A percentile compares a stretch with the other conserved stretches of the same genome.
Conservation (phyloP, 441 rosid species). For the Gossypium schwendimanii region DNA sequence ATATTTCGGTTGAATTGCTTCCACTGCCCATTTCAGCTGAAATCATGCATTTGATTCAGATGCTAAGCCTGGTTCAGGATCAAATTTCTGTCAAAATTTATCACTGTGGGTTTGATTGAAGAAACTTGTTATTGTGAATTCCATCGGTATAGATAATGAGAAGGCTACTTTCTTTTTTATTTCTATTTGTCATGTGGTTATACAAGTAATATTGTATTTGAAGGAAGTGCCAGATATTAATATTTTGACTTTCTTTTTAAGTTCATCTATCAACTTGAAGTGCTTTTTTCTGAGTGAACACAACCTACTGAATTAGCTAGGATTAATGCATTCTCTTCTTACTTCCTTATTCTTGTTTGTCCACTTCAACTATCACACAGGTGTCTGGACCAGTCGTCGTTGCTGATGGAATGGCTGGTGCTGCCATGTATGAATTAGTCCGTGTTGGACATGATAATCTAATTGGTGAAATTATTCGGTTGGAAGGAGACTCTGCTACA, state of each 20-base stretch:
- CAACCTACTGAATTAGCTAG: background rate
- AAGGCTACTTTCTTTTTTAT: background rate
- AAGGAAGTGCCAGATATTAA: background rate
- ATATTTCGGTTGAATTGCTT: background rate
- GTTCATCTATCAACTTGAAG: background rate
- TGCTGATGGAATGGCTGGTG: slow-evolving; percentile 99
- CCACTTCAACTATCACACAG: slow-evolving; percentile 28
- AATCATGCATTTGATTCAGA: background rate
- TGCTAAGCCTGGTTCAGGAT: background rate
- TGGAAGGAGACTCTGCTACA: slow-evolving; percentile 96
- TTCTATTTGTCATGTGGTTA: background rate
- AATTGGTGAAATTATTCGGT: slow-evolving; percentile 91
- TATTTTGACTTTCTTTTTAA: background rate
- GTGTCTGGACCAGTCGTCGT: slow-evolving; percentile 97
- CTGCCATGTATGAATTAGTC: slow-evolving; percentile 98
- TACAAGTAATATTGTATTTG: background rate
- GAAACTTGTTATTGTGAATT: background rate
- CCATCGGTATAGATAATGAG: background rate
- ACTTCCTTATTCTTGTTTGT: background rate
- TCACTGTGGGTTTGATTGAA: background rate
- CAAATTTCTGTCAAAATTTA: background rate
- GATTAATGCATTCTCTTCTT: background rate
- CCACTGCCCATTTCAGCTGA: background rate
- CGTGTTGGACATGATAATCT: slow-evolving; percentile 96
- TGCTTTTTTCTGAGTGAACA: background rate